Evolutionary conservation across 2,329 filamentous ascomycete species (phyloP).

Genomic region (Cryphonectria nitschkei): DNA sequence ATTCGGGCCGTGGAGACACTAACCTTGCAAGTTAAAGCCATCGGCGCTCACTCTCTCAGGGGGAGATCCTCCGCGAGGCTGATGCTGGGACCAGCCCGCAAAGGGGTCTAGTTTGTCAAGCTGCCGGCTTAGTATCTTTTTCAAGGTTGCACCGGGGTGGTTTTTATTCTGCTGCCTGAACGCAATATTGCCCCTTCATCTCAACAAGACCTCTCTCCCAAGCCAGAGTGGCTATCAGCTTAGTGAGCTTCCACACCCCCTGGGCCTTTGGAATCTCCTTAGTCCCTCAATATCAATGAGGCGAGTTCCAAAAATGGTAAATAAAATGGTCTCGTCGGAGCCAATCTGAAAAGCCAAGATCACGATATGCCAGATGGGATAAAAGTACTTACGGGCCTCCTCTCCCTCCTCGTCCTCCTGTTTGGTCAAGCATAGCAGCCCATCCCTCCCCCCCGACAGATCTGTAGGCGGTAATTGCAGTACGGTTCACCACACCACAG

Average conservation of each 20-base stretch:
- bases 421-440: not conserved
- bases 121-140: not conserved
- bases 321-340: not conserved
- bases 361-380: not conserved
- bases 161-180: slow-evolving; percentile 13
- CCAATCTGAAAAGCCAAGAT: not conserved
- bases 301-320: not conserved
- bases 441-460: not conserved
- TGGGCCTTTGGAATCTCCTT: not conserved
- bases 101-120: not conserved
- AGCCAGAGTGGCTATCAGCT: not conserved
- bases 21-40: not conserved
- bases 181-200: not conserved
- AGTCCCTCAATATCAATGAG: not conserved
- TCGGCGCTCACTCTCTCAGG: not conserved
- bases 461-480: not conserved
- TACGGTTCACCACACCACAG: not conserved
- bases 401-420: not conserved
- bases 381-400: not conserved
- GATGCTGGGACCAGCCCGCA: not conserved
- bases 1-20: slow-evolving; percentile 1
- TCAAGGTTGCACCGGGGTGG: not conserved
- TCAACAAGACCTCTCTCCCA: not conserved
- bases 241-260: not conserved
- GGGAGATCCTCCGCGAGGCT: not conserved